Evolutionary conservation across 768 basidiomycete genomes (phyloP).

Genomic region (Lentinus brumalis): DNA sequence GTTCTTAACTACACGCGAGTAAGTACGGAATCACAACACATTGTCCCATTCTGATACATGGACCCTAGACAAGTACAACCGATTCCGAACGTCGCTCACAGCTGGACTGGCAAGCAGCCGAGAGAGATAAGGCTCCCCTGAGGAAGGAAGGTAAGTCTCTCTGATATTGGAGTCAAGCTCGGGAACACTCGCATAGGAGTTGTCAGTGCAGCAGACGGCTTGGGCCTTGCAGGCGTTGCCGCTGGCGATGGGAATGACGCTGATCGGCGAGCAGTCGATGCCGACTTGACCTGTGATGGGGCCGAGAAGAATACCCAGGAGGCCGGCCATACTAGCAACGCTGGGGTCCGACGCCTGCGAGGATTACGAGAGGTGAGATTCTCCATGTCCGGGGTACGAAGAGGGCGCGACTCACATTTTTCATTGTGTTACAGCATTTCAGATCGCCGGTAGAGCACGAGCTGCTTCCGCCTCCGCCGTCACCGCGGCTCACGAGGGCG

Average conservation of each 20-base stretch:
- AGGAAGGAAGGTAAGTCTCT: no score
- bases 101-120: no score
- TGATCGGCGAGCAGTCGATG: not conserved
- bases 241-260: not conserved
- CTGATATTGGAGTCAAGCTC: no score
- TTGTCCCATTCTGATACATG: no score
- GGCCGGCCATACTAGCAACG: not conserved
- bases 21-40: no score
- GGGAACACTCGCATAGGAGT: not conserved
- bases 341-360: not conserved
- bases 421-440: conserved; percentile 10
- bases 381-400: not conserved
- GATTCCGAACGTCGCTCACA: no score
- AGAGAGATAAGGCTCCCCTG: not conserved
- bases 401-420: not conserved
- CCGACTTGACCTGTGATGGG: not conserved
- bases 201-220: not conserved
- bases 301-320: not conserved
- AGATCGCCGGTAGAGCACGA: conserved; percentile 10
- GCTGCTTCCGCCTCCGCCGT: not conserved
- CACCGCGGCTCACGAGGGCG: conserved; percentile 5
- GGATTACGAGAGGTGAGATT: not conserved
- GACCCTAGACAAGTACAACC: no score
- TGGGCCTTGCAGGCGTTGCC: not conserved
- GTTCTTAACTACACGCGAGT: no score